phyloP scores from a whole-genome alignment of 208 protist species.

The Crithidia acanthocephali region DNA sequence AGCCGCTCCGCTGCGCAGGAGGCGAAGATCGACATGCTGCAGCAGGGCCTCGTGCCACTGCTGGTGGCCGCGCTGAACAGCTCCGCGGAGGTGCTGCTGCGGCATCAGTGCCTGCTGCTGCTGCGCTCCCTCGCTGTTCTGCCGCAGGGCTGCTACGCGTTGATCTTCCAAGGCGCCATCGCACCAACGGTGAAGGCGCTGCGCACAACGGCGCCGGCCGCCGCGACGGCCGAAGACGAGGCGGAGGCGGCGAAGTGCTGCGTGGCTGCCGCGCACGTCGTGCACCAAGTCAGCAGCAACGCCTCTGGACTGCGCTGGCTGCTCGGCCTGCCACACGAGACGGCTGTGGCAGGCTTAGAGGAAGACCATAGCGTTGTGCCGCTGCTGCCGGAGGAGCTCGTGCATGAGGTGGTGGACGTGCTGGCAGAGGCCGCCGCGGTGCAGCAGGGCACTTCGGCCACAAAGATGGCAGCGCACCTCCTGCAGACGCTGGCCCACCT shows the following conservation, averaged over 20 bases:
- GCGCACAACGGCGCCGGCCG: neutral
- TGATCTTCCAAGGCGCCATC: constrained; percentile 66
- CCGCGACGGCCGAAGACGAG: constrained; percentile 33
- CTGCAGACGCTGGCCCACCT: constrained; percentile 30
- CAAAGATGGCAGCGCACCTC: constrained; percentile 15
- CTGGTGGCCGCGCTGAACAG: constrained; percentile 48
- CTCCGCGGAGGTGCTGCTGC: constrained; percentile 38
- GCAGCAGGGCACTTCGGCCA: neutral
- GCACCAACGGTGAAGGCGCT: constrained; percentile 42
- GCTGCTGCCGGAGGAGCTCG: constrained; percentile 9
- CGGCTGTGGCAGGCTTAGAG: constrained; percentile 16
- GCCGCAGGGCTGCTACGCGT: constrained; percentile 72
- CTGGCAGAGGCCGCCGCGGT: constrained; percentile 10
- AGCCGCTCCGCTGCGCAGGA: constrained; percentile 80
- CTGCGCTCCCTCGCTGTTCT: constrained; percentile 77
- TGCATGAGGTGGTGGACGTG: constrained; percentile 26
- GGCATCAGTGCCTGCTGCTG: constrained; percentile 67
- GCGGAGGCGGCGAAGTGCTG: constrained; percentile 30
- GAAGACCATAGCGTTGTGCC: constrained; percentile 10
- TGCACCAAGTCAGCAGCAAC: constrained; percentile 65
- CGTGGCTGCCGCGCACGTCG: constrained; percentile 45
- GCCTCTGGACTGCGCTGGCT: constrained; percentile 77
- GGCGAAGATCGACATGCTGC: constrained; percentile 68
- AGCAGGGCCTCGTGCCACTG: constrained; percentile 57
- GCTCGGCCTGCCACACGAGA: constrained; percentile 42